A percentile compares a stretch with the other conserved stretches of the same genome.
Evolutionary conservation across 768 basidiomycete genomes (phyloP).

Genomic region (Sarcodon aspratus): DNA sequence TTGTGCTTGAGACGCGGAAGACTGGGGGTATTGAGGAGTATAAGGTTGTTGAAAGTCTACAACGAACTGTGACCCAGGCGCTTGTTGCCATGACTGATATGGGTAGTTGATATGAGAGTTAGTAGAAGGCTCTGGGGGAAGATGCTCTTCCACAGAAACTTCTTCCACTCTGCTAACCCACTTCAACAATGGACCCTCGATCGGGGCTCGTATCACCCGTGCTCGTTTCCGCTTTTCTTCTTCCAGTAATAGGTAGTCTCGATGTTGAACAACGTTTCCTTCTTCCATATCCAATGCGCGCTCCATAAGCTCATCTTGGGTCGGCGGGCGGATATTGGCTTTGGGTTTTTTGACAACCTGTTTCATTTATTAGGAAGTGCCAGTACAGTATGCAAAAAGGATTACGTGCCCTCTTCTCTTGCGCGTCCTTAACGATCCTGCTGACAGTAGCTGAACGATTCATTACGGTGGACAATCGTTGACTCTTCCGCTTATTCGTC

Average conservation of each 20-base stretch:
- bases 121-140: too few relatives aligned
- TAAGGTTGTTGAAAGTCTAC: too few relatives aligned
- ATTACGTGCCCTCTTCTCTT: conserved; percentile 44
- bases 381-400: background rate
- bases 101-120: too few relatives aligned
- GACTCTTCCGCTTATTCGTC: conserved; percentile 29
- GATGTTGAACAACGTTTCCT: conserved; percentile 68
- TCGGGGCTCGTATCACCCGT: conserved; percentile 44
- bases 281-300: conserved; percentile 85
- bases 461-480: conserved; percentile 56
- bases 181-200: conserved; percentile 57
- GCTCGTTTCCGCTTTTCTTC: conserved; percentile 73
- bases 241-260: conserved; percentile 68
- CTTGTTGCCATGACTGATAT: too few relatives aligned
- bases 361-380: background rate
- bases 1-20: conserved; percentile 1
- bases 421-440: conserved; percentile 50
- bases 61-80: too few relatives aligned
- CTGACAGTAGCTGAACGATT: conserved; percentile 58
- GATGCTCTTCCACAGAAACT: too few relatives aligned
- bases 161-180: conserved; percentile 63
- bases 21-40: too few relatives aligned
- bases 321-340: conserved; percentile 36
- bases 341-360: conserved; percentile 51
- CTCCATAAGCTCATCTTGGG: conserved; percentile 78